Evolutionary conservation across 2,329 filamentous ascomycete species (phyloP).

Genomic region (Ceratocystis diversiconidia): DNA sequence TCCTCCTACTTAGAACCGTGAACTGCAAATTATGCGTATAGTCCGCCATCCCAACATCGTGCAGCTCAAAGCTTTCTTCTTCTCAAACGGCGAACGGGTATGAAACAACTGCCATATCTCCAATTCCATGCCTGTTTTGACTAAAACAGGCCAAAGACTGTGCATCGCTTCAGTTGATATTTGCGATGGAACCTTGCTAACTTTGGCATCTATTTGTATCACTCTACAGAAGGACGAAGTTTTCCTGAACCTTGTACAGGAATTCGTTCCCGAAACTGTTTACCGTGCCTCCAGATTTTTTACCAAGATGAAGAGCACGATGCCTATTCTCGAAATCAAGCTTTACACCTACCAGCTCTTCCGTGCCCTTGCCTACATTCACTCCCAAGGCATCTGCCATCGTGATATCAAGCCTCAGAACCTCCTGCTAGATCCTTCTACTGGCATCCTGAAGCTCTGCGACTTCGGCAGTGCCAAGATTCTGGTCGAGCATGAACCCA

Average conservation of each 20-base stretch:
- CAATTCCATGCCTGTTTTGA: neutral
- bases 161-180: neutral
- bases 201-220: neutral
- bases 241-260: conserved; percentile 93
- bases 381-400: conserved; percentile 98
- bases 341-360: conserved; percentile 99
- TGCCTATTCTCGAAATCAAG: conserved; percentile 98
- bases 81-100: conserved; percentile 97
- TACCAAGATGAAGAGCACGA: conserved; percentile 99
- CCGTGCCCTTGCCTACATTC: conserved; percentile 94
- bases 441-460: conserved; percentile 88
- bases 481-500: conserved; percentile 93
- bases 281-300: conserved; percentile 97
- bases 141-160: neutral
- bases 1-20: conserved; percentile 59
- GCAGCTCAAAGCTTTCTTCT: conserved; percentile 97
- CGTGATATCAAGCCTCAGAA: conserved; percentile 99
- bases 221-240: conserved; percentile 76
- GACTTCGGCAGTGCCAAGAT: conserved; percentile 99
- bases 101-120: conserved; percentile 21
- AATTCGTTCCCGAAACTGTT: conserved; percentile 96
- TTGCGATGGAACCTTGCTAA: conserved; percentile 11
- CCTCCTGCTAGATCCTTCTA: conserved; percentile 78
- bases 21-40: conserved; percentile 98
- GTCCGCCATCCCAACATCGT: conserved; percentile 98